Conservation (phyloP, 2,329 filamentous ascomycete genomes). For the Colletotrichum truncatum region DNA sequence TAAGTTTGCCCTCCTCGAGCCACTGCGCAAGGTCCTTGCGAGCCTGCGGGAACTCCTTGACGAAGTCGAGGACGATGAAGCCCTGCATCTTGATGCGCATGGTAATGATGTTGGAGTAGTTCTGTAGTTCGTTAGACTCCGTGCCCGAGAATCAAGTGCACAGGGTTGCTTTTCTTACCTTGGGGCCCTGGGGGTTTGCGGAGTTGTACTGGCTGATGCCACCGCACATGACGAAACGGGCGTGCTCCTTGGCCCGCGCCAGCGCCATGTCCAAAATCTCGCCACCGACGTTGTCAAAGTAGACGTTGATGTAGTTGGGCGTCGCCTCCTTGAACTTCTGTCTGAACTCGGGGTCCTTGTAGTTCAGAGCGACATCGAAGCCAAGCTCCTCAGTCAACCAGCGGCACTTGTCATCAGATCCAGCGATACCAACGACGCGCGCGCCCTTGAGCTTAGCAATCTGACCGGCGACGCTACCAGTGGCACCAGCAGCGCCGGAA, state of each 20-base stretch:
- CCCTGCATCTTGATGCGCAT: slow-evolving; percentile 73
- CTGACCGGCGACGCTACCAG: slow-evolving; percentile 79
- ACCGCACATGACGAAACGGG: slow-evolving; percentile 78
- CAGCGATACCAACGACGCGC: slow-evolving; percentile 71
- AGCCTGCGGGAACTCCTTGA: slow-evolving; percentile 64
- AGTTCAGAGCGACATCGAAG: slow-evolving; percentile 75
- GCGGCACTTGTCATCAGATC: slow-evolving; percentile 71
- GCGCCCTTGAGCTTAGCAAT: slow-evolving; percentile 78
- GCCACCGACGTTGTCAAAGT: slow-evolving; percentile 79
- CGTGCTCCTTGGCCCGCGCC: slow-evolving; percentile 66
- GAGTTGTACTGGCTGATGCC: slow-evolving; percentile 76
- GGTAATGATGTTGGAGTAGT: slow-evolving; percentile 60
- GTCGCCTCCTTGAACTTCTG: slow-evolving; percentile 69
- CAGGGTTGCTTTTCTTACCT: no score
- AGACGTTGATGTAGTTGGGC: slow-evolving; percentile 70
- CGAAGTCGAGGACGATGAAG: slow-evolving; percentile 78
- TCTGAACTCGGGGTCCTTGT: slow-evolving; percentile 71
- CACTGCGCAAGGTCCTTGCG: slow-evolving; percentile 70
- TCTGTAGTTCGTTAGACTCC: slow-evolving; percentile 42
- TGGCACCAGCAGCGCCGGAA: slow-evolving; percentile 80
- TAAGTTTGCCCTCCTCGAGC: slow-evolving; percentile 77
- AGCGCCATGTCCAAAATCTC: slow-evolving; percentile 76
- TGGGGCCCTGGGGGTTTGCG: slow-evolving; percentile 62
- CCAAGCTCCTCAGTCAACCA: slow-evolving; percentile 73
- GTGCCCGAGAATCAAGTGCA: slow-evolving; percentile 23